Base-by-base conservation (phyloP, 768 basidiomycete species). In the Rhizopogon roseolus region DNA sequence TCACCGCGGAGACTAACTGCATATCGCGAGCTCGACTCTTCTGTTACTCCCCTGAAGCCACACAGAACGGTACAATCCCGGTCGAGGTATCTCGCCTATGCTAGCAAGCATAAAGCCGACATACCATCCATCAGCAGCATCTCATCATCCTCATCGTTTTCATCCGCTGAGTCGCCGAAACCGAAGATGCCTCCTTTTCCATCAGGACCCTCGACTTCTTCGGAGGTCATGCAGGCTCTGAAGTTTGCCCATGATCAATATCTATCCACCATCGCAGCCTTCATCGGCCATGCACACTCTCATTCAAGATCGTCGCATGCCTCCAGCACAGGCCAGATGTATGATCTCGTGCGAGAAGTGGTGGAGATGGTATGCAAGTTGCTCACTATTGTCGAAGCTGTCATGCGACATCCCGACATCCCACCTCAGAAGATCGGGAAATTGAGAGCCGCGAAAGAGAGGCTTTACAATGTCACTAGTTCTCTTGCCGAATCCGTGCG, bases 281-380 rank as follows among this genome's bases (percentile, higher is more conserved):
- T 99, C 68, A 97, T 99, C 62, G 96, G 95, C 1, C 94, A 98
- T 65, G 90, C 93, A 1, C 96, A 98, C 63, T 90, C 91, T 14
- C 91, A 98, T 75, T 86, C 90, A 19, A 85, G 91, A 42, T 77
- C 82, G 39, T 91, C 91, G 28, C 95, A 98, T 69, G 93, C 96
- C 0, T 91, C 93, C 5, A 92, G 88, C 56, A 95, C 93, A 14
- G 95, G 92, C 1, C 89, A 93, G 60, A 79, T 98, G 69, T 94
- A 97, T 64, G 94, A 98, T 60, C 82, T 98, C 50, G 92, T 95
- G n/a, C 83, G 88, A 49, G 92, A 96, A 71, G 89, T 94, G 44
- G 90, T 98, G 49, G 93, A 96, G 68, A 86, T 88, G 73, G 93
- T 97, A 19, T 89, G 92, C 73, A 90, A 90, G 64, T 78, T 97